Conservation (phyloP, 2,329 filamentous ascomycete species). For the Pyrenophora teres region DNA sequence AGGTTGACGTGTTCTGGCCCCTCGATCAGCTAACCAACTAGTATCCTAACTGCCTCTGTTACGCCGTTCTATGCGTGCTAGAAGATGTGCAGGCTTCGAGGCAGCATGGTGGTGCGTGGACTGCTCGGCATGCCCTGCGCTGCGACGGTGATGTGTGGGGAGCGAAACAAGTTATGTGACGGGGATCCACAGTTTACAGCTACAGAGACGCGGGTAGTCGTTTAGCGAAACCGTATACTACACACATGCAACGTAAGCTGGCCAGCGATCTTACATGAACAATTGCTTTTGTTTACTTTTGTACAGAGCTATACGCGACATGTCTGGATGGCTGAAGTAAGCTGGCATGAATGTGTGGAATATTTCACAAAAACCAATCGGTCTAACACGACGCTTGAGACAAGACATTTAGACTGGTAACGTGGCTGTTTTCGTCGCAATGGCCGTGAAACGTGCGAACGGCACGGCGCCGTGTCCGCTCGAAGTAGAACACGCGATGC, state of each 20-base stretch:
- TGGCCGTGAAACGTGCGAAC: slow-evolving; percentile 10
- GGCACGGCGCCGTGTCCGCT: slow-evolving; percentile 1
- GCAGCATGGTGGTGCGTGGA: slow-evolving; percentile 24
- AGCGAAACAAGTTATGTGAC: slow-evolving; percentile 33
- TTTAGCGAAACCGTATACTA: background rate
- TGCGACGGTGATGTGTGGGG: slow-evolving; percentile 31
- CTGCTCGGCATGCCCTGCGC: slow-evolving; percentile 20
- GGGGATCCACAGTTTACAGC: slow-evolving; percentile 8
- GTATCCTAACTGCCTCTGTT: background rate
- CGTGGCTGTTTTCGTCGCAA: slow-evolving; percentile 16
- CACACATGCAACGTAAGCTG: no score
- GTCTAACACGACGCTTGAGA: background rate
- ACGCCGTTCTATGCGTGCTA: slow-evolving; percentile 18
- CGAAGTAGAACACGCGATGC: slow-evolving; percentile 17
- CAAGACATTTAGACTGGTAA: background rate
- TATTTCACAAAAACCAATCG: slow-evolving; percentile 13
- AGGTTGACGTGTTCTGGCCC: slow-evolving; percentile 10
- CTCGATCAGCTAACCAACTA: background rate
- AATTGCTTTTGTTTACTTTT: background rate
- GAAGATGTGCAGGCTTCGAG: slow-evolving; percentile 21
- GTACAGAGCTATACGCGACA: background rate
- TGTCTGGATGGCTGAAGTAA: background rate
- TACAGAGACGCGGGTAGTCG: background rate
- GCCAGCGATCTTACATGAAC: no score
- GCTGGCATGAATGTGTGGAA: background rate